Conservation (phyloP, 2,329 filamentous ascomycete genomes). For the Proliferodiscus dingleyae region DNA sequence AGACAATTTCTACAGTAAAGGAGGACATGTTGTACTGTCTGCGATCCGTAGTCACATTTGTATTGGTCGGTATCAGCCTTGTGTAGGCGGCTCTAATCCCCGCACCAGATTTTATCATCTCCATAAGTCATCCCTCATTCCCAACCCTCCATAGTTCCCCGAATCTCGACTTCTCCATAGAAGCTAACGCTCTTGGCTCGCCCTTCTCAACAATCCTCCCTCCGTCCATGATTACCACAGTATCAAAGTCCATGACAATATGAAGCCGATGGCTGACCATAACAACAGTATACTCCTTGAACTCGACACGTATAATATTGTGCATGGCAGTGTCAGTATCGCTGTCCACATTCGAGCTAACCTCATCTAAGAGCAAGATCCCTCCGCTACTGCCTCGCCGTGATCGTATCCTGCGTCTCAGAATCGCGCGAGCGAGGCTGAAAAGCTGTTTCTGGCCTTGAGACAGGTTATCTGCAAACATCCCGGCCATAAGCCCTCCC, state of each 20-base stretch:
- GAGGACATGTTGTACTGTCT: no score
- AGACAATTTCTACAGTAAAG: no score
- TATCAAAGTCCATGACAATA: constrained; percentile 71
- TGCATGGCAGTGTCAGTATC: constrained; percentile 68
- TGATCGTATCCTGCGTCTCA: no score
- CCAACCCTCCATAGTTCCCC: no score
- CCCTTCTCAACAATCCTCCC: constrained; percentile 64
- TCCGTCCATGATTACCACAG: constrained; percentile 64
- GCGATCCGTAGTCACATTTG: no score
- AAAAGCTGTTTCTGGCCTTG: constrained; percentile 45
- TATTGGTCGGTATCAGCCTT: no score
- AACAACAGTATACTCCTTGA: constrained; percentile 60
- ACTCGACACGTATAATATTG: constrained; percentile 67
- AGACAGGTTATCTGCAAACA: constrained; percentile 33
- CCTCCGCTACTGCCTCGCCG: no score
- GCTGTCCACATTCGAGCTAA: constrained; percentile 61
- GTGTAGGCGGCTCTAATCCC: no score
- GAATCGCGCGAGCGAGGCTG: constrained; percentile 40
- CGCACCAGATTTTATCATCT: no score
- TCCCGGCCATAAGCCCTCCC: no score
- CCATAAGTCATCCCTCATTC: no score
- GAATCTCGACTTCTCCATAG: no score
- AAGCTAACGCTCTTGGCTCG: constrained; percentile 44
- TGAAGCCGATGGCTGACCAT: constrained; percentile 71
- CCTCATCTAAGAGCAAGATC: constrained; percentile 33